Percentiles rank a stretch among this genome's conserved stretches.
phyloP scores from a whole-genome alignment of 768 basidiomycete species.

The Tylopilus intermedius region DNA sequence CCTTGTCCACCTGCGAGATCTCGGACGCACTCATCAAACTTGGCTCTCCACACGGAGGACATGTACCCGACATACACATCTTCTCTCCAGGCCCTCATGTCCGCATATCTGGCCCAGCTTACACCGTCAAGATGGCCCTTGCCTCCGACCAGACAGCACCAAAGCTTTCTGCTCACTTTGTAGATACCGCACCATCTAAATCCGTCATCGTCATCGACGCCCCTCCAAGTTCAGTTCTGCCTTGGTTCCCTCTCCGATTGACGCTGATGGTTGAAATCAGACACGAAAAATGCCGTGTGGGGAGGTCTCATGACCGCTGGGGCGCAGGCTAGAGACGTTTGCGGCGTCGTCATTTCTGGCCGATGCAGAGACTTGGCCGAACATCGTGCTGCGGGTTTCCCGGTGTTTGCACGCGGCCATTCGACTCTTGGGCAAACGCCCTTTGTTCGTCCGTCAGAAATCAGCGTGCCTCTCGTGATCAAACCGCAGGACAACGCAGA shows the following conservation, averaged over 20 bases:
- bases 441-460: conserved; percentile 73
- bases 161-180: conserved; percentile 67
- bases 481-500: conserved; percentile 29
- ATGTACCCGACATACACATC: conserved; percentile 72
- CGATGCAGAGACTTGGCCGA: conserved; percentile 82
- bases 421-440: conserved; percentile 85
- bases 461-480: conserved; percentile 62
- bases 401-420: conserved; percentile 76
- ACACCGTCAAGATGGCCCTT: conserved; percentile 80
- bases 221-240: conserved; percentile 54
- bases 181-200: conserved; percentile 66
- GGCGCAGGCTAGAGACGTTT: conserved; percentile 63
- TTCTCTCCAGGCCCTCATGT: conserved; percentile 36
- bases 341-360: conserved; percentile 78
- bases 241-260: conserved; percentile 2
- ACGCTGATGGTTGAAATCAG: conserved; percentile 33
- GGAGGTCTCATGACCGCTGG: conserved; percentile 90
- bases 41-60: conserved; percentile 63
- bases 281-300: conserved; percentile 81
- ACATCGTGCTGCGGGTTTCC: conserved; percentile 63
- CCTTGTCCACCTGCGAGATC: conserved; percentile 75
- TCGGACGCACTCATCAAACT: conserved; percentile 88
- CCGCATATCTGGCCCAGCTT: conserved; percentile 70
- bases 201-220: conserved; percentile 71
- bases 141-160: conserved; percentile 56